Evolutionary conservation across 139 green algal genomes (phyloP).

Genomic region (Mychonastes homosphaera): DNA sequence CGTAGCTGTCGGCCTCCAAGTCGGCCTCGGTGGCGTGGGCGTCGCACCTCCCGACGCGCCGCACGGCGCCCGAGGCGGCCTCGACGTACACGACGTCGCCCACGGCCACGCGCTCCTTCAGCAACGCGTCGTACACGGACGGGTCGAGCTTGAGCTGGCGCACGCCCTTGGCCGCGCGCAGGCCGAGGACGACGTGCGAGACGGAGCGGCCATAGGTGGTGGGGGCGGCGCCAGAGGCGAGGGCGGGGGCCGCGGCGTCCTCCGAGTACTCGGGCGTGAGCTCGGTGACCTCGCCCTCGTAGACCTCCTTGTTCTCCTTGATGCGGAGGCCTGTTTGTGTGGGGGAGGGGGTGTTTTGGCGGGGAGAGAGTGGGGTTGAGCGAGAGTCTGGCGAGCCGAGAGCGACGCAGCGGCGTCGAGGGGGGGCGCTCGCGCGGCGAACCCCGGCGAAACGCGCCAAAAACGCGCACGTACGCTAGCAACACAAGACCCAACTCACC

Average conservation of each 20-base stretch:
- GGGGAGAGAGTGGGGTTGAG: too few relatives aligned
- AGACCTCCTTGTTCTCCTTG: slow-evolving; percentile 99
- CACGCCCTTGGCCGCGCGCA: slow-evolving; percentile 89
- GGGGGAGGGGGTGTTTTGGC: not conserved
- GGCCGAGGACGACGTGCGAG: slow-evolving; percentile 87
- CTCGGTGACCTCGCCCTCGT: slow-evolving; percentile 97
- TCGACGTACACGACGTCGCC: slow-evolving; percentile 99
- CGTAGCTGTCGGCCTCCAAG: slow-evolving; percentile 97
- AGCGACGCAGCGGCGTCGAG: too few relatives aligned
- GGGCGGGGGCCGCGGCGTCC: slow-evolving; percentile 12
- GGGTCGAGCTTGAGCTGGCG: slow-evolving; percentile 98
- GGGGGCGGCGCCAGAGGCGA: too few relatives aligned
- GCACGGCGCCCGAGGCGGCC: slow-evolving; percentile 89
- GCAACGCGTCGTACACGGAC: slow-evolving; percentile 90
- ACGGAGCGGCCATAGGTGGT: slow-evolving; percentile 49
- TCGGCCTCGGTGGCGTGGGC: slow-evolving; percentile 96
- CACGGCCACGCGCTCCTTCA: slow-evolving; percentile 80
- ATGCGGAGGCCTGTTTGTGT: slow-evolving; percentile 79
- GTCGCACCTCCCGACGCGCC: slow-evolving; percentile 92
- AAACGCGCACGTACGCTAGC: not conserved
- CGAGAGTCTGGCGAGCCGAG: too few relatives aligned
- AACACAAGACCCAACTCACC: slow-evolving; percentile 39
- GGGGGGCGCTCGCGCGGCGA: not conserved
- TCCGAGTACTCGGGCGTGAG: slow-evolving; percentile 89
- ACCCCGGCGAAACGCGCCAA: not conserved